Evolutionary conservation across 495 filamentous ascomycete species (phyloP).

Genomic region (Neurospora sp.): DNA sequence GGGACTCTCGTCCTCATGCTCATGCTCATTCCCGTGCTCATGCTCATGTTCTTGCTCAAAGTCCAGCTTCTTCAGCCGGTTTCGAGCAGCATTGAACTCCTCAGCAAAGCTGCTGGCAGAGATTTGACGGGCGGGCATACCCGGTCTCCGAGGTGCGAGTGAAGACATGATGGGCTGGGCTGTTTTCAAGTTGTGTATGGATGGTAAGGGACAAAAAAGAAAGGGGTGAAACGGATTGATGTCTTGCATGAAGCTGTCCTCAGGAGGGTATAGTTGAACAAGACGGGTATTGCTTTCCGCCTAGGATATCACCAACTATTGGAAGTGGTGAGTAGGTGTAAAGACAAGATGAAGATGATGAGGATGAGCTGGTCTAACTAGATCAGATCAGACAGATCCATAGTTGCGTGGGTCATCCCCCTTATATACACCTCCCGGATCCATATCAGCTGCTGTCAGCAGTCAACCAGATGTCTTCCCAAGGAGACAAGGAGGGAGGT

Average conservation of each 20-base stretch:
- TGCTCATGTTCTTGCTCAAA: background rate
- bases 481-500: background rate
- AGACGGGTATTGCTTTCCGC: background rate
- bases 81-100: constrained; percentile 17
- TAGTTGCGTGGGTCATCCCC: background rate
- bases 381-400: background rate
- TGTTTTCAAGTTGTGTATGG: background rate
- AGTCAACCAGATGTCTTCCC: background rate
- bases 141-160: constrained; percentile 7
- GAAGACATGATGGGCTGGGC: constrained; percentile 6
- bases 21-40: background rate
- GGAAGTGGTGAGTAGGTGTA: background rate
- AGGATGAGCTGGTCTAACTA: background rate
- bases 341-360: background rate
- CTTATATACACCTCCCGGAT: background rate
- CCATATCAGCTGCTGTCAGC: background rate
- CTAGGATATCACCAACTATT: background rate
- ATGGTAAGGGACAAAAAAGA: background rate
- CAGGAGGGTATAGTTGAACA: background rate
- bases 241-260: background rate
- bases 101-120: constrained; percentile 23
- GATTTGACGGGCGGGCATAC: constrained; percentile 15
- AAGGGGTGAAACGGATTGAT: background rate
- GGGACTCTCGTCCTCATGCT: background rate
- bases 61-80: constrained; percentile 9